Conservation (phyloP, 352 stramenopile species). For the Pythium rhizo-oryzae region DNA sequence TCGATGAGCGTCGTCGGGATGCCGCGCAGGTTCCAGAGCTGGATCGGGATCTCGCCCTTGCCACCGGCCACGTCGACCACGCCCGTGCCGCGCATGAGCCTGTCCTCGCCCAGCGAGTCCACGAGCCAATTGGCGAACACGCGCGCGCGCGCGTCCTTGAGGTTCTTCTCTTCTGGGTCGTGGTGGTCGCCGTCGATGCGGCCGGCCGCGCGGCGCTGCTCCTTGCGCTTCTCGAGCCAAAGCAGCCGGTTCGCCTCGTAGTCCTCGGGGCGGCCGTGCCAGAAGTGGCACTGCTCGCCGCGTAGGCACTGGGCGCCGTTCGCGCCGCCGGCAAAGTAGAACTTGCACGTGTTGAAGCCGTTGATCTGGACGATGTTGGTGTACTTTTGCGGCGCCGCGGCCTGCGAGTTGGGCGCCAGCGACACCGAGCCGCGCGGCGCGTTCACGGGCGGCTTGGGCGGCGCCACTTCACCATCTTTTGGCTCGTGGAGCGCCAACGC, state of each 20-base stretch:
- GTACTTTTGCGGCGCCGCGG: slow-evolving; percentile 58
- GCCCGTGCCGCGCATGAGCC: slow-evolving; percentile 52
- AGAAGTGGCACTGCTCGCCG: slow-evolving; percentile 80
- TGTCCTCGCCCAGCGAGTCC: slow-evolving; percentile 45
- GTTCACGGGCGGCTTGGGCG: background rate
- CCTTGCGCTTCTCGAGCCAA: slow-evolving; percentile 69
- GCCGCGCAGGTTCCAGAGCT: slow-evolving; percentile 77
- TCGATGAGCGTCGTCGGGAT: slow-evolving; percentile 87
- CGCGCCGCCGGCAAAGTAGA: slow-evolving; percentile 76
- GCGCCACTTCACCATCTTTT: background rate
- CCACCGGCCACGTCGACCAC: slow-evolving; percentile 90
- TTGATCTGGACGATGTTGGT: slow-evolving; percentile 83
- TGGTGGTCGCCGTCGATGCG: slow-evolving; percentile 59
- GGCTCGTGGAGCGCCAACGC: background rate
- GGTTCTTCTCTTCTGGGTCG: slow-evolving; percentile 67
- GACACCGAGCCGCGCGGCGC: slow-evolving; percentile 38
- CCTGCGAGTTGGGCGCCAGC: slow-evolving; percentile 57
- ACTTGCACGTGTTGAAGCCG: slow-evolving; percentile 86
- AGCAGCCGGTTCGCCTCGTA: slow-evolving; percentile 66
- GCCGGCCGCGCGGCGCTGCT: slow-evolving; percentile 57
- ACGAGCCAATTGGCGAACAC: slow-evolving; percentile 88
- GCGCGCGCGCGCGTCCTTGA: slow-evolving; percentile 73
- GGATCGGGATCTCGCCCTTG: slow-evolving; percentile 86
- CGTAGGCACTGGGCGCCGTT: slow-evolving; percentile 60
- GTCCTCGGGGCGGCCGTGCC: slow-evolving; percentile 62